Evolutionary conservation across 2,329 filamentous ascomycete genomes (phyloP), one percentile per base, ranked within the genome.

Genomic region (Pyricularia sp.): DNA sequence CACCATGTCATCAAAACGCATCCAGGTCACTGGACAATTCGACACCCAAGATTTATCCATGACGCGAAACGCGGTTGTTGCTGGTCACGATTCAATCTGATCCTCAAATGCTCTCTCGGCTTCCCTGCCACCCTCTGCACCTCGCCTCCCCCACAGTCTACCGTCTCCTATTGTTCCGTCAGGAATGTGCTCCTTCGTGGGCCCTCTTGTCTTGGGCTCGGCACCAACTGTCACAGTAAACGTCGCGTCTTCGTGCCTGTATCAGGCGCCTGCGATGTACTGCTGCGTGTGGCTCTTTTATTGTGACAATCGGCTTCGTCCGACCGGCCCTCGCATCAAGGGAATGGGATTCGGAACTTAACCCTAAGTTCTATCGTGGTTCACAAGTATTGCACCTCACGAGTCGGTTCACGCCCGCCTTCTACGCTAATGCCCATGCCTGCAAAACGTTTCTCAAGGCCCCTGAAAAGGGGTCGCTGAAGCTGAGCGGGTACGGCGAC

Each of bases 331-430:
- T 77, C 77, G 58, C 66, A 55, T 78, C 81, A 81, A 80, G 86
- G 85, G 86, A 90, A 87, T 83, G 83, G 82, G 80, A 82, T 81
- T 90, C 89, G 92, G 92, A 94, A 94, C 92, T 94, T 97, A 97
- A 97, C 94, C 94, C 94, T 97, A 97, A 91, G 86, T 83, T 82
- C 80, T 82, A 77, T 79, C 83, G 88, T 91, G 91, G 92, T 61
- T 11, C 9, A 65, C 25, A 68, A 28, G 91, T 85, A 76, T 93
- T 91, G 88, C 88, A 87, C 84, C 84, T 79, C 59, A 83, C 81
- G 65, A 86, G 89, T 90, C 73, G 88, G 88, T 88, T 80, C 85
- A 81, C 85, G 81, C 82, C 83, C 82, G 85, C 71, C 68, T 69
- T 70, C 73, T 72, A 78, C 70, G 75, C 59, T 31, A 65, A 17